phyloP scores from a whole-genome alignment of 2,329 filamentous ascomycete genomes.

The Trichoderma sp. region DNA sequence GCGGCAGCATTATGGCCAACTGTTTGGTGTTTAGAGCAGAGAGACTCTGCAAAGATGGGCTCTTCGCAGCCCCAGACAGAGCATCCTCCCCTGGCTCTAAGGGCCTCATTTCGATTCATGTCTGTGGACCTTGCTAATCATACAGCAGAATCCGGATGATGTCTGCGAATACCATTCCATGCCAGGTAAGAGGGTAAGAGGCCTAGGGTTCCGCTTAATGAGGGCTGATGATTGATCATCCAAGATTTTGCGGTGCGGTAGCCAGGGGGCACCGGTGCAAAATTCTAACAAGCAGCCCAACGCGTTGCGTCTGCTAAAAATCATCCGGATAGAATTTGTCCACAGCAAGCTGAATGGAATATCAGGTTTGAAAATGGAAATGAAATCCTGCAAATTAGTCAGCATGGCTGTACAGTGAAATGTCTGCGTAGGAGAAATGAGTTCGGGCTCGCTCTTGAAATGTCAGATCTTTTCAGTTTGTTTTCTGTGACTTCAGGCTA shows the following conservation, averaged over 20 bases:
- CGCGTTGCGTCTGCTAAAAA: not conserved
- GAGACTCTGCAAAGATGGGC: not conserved
- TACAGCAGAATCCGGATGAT: conserved; percentile 2
- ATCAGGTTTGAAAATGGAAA: not conserved
- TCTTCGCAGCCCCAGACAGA: conserved; percentile 16
- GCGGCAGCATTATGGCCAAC: not conserved
- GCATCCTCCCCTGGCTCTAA: conserved; percentile 6
- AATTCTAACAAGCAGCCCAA: not conserved
- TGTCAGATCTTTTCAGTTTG: conserved; percentile 80
- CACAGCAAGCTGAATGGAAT: not conserved
- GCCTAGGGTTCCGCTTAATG: not conserved
- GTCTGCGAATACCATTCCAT: not conserved
- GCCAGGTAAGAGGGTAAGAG: not conserved
- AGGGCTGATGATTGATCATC: not conserved
- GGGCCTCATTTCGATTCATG: conserved; percentile 17
- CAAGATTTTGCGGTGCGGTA: not conserved
- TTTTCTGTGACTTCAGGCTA: conserved; percentile 51
- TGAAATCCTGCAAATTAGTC: conserved; percentile 4
- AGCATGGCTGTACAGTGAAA: not conserved
- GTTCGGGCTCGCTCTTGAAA: conserved; percentile 18
- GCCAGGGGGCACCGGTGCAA: not conserved
- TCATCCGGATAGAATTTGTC: not conserved
- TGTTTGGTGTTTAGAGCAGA: conserved; percentile 10
- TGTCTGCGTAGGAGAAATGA: not conserved
- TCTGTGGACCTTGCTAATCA: conserved; percentile 12